Evolutionary conservation across 225 moss, liverwort and hornwort genomes (phyloP), one percentile per base, ranked within the genome.

Genomic region (Physcomitrium patens): DNA sequence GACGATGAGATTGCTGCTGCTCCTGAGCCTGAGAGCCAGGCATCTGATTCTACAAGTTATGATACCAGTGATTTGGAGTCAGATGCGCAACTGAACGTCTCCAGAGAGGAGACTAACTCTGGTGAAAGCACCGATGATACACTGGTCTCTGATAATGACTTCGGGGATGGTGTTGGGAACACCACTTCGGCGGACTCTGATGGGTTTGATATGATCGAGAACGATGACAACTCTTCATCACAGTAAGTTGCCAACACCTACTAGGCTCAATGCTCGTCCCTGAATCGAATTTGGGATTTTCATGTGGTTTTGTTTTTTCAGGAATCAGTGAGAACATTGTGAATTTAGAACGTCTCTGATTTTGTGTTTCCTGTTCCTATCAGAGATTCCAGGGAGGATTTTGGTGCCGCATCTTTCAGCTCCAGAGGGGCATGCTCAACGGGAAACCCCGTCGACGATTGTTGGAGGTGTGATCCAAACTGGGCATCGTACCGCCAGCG

Each of bases 391-490:
- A 0, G 1, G 58, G 23, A 58, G 13, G 49, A 49, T 49, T 49
- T 49, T 15, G 15, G 49, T 14, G 49, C 49, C 5, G 49, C 49
- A 12, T 49, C 49, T 49, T 14, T 49, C 49, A 15, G 12, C 4
- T 49, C 49, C 23, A 14, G 27, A n/a, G 47, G 47, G 20, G 61
- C 60, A 14, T 73, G 72, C 26, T 60, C 22, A 18, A 48, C 72
- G 2, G 79, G 68, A 2, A 80, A 80, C 42, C 73, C 74, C 9
- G 50, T 80, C 22, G 79, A 80, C 44, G 79, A 80, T 44, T 80
- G 79, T 48, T 80, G 79, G 79, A 19, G 67, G 18, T 68, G 73
- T 8, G 73, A 74, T 20, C 66, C 48, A 0, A 68, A 80, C 20
- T 80, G 79, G 79, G 66, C 31, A 12, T 14, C 20, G 3, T 65